Evolutionary conservation across 495 filamentous ascomycete genomes (phyloP).

Genomic region (Xylaria acuta): DNA sequence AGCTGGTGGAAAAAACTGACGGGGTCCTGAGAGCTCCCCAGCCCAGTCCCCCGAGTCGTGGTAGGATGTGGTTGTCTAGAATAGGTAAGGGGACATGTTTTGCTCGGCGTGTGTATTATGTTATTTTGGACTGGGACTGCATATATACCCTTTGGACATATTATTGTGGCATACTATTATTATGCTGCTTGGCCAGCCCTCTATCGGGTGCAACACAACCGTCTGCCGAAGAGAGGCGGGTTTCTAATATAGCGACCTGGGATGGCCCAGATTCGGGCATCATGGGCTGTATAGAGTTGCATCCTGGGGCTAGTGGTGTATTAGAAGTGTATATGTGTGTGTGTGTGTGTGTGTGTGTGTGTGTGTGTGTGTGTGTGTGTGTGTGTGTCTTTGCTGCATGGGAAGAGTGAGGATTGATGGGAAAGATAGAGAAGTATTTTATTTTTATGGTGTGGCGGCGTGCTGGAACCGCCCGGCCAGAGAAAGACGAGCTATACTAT

Average conservation of each 20-base stretch:
- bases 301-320: not conserved
- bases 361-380: too few species aligned
- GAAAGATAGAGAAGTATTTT: not conserved
- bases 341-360: too few species aligned
- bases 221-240: not conserved
- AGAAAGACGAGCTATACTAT: not conserved
- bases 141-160: slow-evolving; percentile 20
- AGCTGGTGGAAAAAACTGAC: slow-evolving; percentile 63
- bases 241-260: not conserved
- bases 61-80: not conserved
- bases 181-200: not conserved
- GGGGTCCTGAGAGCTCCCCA: slow-evolving; percentile 26
- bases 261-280: slow-evolving; percentile 5
- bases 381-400: not conserved
- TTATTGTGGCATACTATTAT: not conserved
- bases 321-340: too few species aligned
- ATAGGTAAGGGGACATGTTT: slow-evolving; percentile 1
- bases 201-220: not conserved
- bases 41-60: not conserved
- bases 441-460: too few species aligned
- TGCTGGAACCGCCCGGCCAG: not conserved
- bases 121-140: slow-evolving; percentile 9
- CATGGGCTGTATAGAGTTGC: not conserved
- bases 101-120: slow-evolving; percentile 15
- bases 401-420: not conserved